Evolutionary conservation across 1,284 basidiomycete genomes (phyloP), one percentile per base, ranked within the genome.

Genomic region (Fistulinella cinereoalba): DNA sequence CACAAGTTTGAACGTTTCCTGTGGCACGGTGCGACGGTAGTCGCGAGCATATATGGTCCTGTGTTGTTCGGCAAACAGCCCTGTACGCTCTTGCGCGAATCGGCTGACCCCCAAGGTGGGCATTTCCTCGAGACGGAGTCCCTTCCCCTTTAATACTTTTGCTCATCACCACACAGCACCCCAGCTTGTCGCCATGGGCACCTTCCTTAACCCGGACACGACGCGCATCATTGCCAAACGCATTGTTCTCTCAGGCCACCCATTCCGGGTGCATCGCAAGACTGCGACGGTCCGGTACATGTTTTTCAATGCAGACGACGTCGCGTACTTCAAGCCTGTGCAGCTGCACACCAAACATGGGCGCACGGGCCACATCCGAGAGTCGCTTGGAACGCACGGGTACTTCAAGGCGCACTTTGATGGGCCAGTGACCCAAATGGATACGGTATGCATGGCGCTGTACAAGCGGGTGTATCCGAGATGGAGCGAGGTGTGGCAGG

Each of bases 381-480:
- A 96, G 69, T 85, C 91, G 6, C 79, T 99, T n/a, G 96, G 96
- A 41, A 98, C 94, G 21, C 96, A 99, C 61, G 97, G 96, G 11
- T 97, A 98, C 71, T 95, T 92, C 77, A 99, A 99, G 72, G 94
- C 93, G 10, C 83, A 93, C 65, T 99, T 99, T 67, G 96, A 98
- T 62, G 92, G 92, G 2, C 90, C 90, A 8, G 84, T 99, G 57
- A 89, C 81, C 60, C 95, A 97, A 71, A 97, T 98, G 93, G 94
- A 96, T 58, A 94, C 92, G 6, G 78, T 95, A 40, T 93, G 92
- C 63, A 87, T 96, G 89, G 81, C 83, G 38, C 61, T 97, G 49
- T 96, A 95, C 71, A 97, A 96, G 69, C 77, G 94, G 38, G 84
- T 94, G 46, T 96, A 83, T 67, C 93, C 93, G 3, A 88, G 85